These are phyloP conservation scores for Aspergillus baeticus DNA, from an alignment of 495 filamentous ascomycete genomes.

Conservation along the genomic window DNA sequence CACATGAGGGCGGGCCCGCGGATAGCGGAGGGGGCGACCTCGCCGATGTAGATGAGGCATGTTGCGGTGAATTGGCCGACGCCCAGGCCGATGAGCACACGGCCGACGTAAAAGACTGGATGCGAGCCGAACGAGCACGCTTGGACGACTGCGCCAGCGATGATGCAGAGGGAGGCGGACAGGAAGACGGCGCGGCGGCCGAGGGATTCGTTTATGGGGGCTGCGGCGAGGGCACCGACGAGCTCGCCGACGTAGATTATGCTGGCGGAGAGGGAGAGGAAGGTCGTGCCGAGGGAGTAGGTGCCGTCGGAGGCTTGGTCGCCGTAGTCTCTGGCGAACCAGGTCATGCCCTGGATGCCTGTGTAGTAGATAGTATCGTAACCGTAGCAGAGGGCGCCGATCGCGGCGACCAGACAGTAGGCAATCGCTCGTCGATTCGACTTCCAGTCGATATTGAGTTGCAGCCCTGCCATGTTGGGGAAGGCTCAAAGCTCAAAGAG, in stretches of 20 bases:
- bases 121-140: constrained; percentile 22
- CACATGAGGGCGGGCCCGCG: constrained; percentile 36
- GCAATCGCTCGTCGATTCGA: constrained; percentile 24
- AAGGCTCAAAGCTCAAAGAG: too few species aligned
- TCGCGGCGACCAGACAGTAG: constrained; percentile 25
- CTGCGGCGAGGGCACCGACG: constrained; percentile 21
- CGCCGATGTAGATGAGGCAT: constrained; percentile 31
- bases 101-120: constrained; percentile 19
- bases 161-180: constrained; percentile 19
- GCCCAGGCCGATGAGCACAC: constrained; percentile 25
- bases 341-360: constrained; percentile 28
- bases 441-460: constrained; percentile 22
- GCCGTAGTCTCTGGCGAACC: constrained; percentile 24
- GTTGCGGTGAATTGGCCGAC: constrained; percentile 28
- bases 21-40: constrained; percentile 33
- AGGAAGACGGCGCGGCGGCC: constrained; percentile 23
- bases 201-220: constrained; percentile 22
- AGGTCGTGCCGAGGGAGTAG: constrained; percentile 18
- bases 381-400: constrained; percentile 28
- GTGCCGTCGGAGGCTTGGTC: constrained; percentile 13
- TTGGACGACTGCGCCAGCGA: constrained; percentile 24
- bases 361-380: constrained; percentile 33
- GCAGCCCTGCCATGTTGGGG: constrained; percentile 14
- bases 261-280: constrained; percentile 22
- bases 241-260: constrained; percentile 31